A percentile compares a stretch with the other conserved stretches of the same genome.
Conservation (phyloP, 1,284 basidiomycete genomes). For the Ceraceosorus guamensis region DNA sequence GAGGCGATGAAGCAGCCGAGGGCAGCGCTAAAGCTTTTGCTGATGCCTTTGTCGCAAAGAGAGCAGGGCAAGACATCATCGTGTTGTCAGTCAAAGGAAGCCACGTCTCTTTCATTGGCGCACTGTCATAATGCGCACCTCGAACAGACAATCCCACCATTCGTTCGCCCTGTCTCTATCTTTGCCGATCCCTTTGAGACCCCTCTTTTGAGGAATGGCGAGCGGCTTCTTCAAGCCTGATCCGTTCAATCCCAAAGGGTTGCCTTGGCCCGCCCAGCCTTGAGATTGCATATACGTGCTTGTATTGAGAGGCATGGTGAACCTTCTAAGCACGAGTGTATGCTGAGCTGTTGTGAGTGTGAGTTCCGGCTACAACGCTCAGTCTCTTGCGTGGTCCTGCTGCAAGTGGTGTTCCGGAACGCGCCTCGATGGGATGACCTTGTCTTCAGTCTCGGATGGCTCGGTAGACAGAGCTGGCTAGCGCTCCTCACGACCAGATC, state of each 20-base stretch:
- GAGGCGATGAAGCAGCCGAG: constrained; percentile 9
- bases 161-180: constrained; percentile 44
- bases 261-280: constrained; percentile 44
- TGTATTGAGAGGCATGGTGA: constrained; percentile 40
- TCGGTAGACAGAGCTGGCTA: too few relatives aligned
- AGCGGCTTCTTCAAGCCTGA: constrained; percentile 45
- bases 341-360: too few relatives aligned
- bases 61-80: background rate
- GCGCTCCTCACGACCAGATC: too few relatives aligned
- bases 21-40: too few relatives aligned
- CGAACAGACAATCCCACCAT: constrained; percentile 48
- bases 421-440: too few relatives aligned
- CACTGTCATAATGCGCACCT: constrained; percentile 12
- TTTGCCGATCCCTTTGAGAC: constrained; percentile 41
- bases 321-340: too few relatives aligned
- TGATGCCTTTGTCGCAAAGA: too few relatives aligned
- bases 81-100: background rate
- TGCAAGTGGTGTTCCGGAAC: too few relatives aligned
- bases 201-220: constrained; percentile 39
- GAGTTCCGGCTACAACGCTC: too few relatives aligned
- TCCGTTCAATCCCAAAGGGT: constrained; percentile 34
- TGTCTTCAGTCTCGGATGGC: too few relatives aligned
- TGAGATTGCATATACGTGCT: constrained; percentile 31
- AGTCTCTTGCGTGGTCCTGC: too few relatives aligned
- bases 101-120: too few relatives aligned